Percentiles rank a stretch among this genome's conserved stretches.
Evolutionary conservation across 345 rosid genomes (phyloP).

Genomic region (Lumnitzera racemosa): DNA sequence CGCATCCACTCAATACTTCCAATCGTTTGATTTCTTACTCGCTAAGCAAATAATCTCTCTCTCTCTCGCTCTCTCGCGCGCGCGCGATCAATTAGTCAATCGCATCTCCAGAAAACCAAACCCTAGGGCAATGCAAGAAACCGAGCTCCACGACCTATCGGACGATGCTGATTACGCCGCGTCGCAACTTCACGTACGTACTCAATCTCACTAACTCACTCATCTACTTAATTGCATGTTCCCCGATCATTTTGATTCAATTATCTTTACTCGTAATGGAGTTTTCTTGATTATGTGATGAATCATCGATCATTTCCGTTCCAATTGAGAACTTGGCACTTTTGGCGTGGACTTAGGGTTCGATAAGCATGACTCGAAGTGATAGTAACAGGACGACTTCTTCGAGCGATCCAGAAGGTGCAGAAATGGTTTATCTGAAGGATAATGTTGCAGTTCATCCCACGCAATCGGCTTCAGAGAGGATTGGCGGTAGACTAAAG

Average conservation of each 20-base stretch:
- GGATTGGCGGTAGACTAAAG: slow-evolving; percentile 89
- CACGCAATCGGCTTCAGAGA: slow-evolving; percentile 77
- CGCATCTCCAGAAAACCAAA: not conserved
- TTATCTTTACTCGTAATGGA: not conserved
- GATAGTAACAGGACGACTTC: slow-evolving; percentile 58
- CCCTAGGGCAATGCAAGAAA: slow-evolving; percentile 49
- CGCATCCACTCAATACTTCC: no score
- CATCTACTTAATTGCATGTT: not conserved
- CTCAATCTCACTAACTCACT: not conserved
- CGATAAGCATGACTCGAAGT: slow-evolving; percentile 55
- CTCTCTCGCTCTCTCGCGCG: no score
- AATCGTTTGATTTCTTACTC: no score
- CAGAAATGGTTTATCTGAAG: slow-evolving; percentile 62
- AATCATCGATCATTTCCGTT: not conserved
- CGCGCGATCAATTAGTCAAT: not conserved
- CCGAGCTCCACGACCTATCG: slow-evolving; percentile 80
- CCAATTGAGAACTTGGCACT: slow-evolving; percentile 5
- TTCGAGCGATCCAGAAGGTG: slow-evolving; percentile 55
- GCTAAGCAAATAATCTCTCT: no score
- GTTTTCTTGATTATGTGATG: not conserved
- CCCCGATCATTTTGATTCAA: not conserved
- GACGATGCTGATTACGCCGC: slow-evolving; percentile 99
- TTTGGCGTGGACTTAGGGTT: slow-evolving; percentile 34
- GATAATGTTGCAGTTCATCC: slow-evolving; percentile 93
- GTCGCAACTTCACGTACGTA: slow-evolving; percentile 62